These are phyloP conservation scores for Neofusicoccum kwambonambiense DNA, from an alignment of 2,329 filamentous ascomycete genomes.

Conservation along the genomic window DNA sequence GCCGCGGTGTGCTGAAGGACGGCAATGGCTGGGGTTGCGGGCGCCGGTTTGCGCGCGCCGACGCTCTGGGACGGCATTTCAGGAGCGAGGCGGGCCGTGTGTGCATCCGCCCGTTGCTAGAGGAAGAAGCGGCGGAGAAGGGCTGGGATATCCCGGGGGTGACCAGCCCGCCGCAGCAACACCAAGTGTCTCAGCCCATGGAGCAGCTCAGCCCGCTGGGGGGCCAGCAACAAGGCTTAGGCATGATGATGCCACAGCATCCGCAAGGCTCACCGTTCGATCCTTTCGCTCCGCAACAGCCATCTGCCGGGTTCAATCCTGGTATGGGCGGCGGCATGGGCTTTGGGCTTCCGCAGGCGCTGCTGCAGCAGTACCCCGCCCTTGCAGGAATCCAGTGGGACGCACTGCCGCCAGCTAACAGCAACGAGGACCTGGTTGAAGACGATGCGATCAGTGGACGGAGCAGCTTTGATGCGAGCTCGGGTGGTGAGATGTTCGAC, in stretches of 20 bases:
- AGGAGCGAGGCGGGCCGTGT: slow-evolving; percentile 91
- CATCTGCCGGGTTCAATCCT: slow-evolving; percentile 22
- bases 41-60: slow-evolving; percentile 87
- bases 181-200: slow-evolving; percentile 17
- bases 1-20: slow-evolving; percentile 83
- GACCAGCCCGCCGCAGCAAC: slow-evolving; percentile 52
- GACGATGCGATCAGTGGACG: slow-evolving; percentile 63
- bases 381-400: slow-evolving; percentile 89
- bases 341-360: slow-evolving; percentile 73
- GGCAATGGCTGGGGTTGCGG: slow-evolving; percentile 90
- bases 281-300: slow-evolving; percentile 13
- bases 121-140: slow-evolving; percentile 86
- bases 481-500: slow-evolving; percentile 66
- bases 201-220: slow-evolving; percentile 24
- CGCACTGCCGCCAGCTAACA: slow-evolving; percentile 65
- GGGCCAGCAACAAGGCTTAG: slow-evolving; percentile 28
- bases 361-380: slow-evolving; percentile 89
- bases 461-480: slow-evolving; percentile 79
- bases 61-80: slow-evolving; percentile 92
- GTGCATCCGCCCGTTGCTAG: slow-evolving; percentile 94
- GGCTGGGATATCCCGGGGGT: slow-evolving; percentile 62
- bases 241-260: slow-evolving; percentile 34
- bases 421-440: slow-evolving; percentile 38
- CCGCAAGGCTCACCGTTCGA: slow-evolving; percentile 26
- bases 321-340: slow-evolving; percentile 33